Conservation (phyloP, 495 filamentous ascomycete genomes). For the Tuber borchii region DNA sequence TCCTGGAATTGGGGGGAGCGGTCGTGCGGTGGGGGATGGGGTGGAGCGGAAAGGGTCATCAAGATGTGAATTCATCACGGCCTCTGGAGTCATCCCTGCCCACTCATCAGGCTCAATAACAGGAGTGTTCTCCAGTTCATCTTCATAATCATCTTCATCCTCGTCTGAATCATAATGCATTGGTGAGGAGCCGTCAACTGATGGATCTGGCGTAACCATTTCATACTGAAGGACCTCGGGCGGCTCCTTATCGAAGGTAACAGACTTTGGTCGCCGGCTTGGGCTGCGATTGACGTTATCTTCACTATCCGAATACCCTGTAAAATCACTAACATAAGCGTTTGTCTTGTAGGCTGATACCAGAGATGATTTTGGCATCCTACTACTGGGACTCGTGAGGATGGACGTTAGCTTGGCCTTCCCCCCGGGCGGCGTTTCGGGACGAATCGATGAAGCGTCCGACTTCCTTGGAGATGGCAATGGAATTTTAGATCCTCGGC, state of each 20-base stretch:
- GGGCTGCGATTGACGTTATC: conserved; percentile 58
- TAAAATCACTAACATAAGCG: conserved; percentile 59
- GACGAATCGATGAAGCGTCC: conserved; percentile 17
- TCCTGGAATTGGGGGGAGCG: conserved; percentile 41
- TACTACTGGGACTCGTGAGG: conserved; percentile 60
- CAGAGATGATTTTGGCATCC: conserved; percentile 82
- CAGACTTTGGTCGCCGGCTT: conserved; percentile 83
- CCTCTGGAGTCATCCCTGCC: conserved; percentile 67
- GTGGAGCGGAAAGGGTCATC: conserved; percentile 59
- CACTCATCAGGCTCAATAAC: conserved; percentile 95
- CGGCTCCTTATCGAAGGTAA: conserved; percentile 89
- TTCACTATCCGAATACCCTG: conserved; percentile 64
- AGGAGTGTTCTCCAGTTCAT: conserved; percentile 93
- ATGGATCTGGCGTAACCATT: conserved; percentile 90
- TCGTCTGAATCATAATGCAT: conserved; percentile 78
- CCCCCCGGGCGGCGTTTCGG: conserved; percentile 44
- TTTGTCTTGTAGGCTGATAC: conserved; percentile 63
- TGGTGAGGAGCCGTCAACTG: conserved; percentile 79
- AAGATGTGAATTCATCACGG: conserved; percentile 50
- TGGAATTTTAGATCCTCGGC: conserved; percentile 48
- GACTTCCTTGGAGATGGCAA: conserved; percentile 26
- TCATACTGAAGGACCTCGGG: conserved; percentile 95
- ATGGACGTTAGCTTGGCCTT: conserved; percentile 50
- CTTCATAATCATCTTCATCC: conserved; percentile 66
- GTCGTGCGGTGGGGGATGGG: conserved; percentile 40